Base-by-base conservation (phyloP, 2,329 filamentous ascomycete genomes). In the Cryphonectria japonica region DNA sequence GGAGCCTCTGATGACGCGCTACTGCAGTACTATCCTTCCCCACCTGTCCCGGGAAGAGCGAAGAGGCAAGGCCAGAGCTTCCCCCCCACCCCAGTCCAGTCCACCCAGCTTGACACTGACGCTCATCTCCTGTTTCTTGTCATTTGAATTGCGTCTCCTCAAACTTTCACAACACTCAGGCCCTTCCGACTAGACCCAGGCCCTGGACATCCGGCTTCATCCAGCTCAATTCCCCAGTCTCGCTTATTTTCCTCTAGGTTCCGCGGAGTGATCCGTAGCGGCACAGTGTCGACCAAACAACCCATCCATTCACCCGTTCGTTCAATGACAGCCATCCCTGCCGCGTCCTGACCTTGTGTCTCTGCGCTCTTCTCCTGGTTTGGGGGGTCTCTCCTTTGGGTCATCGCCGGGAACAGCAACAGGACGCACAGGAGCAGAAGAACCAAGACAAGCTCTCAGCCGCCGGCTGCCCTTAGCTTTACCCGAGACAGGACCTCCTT, bases 31-130 rank as follows among this genome's bases (percentile, higher is more conserved):
- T 14, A 19, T 7, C 19, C 34, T 68, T 54, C 71, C 61, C 65
- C 63, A 69, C 69, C 68, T 52, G 57, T 62, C 69, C 68, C 71
- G 71, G 71, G 66, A 70, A 73, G 69, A 71, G 71, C 71, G 71
- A 73, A 71, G 43, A 68, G 66, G 59, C 57, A 68, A 37, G 54
- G 69, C 68, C 71, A 71, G 64, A 71, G 69, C 69, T 71, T 41
- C 71, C 69, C 32, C 66, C 32, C 34, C 46, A 37, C 50, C 43
- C n/a, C 26, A 14, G 32, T 46, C 68, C 69, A 67, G 69, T 68
- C 69, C 71, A 62, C 37, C 37, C 59, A 39, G 4, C n/a, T 62
- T 34, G 59, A 43, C 59, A 68, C 57, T 63, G 59, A 63, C 71
- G 69, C 71, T 71, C 71, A 73, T 73, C 69, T 67, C 69, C 71